Base-by-base conservation (phyloP, 352 stramenopile species). In the Phytophthora brassicae region DNA sequence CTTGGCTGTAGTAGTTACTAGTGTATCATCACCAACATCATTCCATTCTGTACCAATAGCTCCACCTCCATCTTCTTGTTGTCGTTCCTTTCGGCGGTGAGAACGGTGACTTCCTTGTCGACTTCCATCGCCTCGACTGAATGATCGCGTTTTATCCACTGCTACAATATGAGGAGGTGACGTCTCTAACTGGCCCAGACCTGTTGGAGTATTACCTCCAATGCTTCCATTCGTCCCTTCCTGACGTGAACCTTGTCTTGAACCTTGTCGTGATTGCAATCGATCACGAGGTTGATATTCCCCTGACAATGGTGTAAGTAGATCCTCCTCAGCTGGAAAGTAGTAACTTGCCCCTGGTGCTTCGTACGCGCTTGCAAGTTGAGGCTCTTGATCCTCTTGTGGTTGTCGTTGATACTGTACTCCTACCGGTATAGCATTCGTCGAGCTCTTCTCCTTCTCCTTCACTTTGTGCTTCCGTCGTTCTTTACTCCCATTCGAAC, bases 241-340 rank as follows among this genome's bases (percentile, higher is more conserved):
- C 26, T 78, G 65, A 3, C 77, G 70, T 12, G 75, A 78, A 16
- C 76, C 77, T 46, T 89, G 82, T 0, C 85, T 65, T 6, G 79
- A 91, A 1, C 84, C 81, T 53, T 94, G 84, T 6, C 85, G 77
- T 12, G 85, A 94, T 43, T 92, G 79, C 20, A 94, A 68, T 3
- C 85, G 79, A 61, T 94, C 85, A 12, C 81, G 70, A 9, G 85
- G 76, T 46, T 88, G 79, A 47, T 92, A 92, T 16, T 88, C 78
- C 12, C 64, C 55, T 1, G 61, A 53, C 0, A 86, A 31, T 24
- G 79, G 74, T 2, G 70, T 36, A 7, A 90, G 53, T 12, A 87
- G 42, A 39, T 84, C 74, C 0, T 68, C 65, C 2, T 86, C 69
- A 13, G 24, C 60, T 29, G 60, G 48, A 38, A 64, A 70, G 6